phyloP scores from a whole-genome alignment of 2,329 filamentous ascomycete species.

The Fusarium sp. region DNA sequence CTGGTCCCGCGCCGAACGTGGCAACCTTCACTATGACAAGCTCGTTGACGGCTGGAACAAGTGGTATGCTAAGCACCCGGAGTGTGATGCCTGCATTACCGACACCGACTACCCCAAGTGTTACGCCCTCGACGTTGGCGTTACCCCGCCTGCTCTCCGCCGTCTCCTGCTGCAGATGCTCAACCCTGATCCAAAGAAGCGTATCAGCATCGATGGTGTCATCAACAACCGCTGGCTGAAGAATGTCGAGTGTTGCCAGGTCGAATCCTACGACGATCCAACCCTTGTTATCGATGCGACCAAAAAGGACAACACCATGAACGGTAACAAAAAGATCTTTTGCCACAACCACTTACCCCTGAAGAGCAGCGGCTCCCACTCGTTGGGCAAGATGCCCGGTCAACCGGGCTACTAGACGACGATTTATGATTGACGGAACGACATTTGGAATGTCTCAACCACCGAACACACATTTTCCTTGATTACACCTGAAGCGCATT shows the following conservation, averaged over 20 bases:
- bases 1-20: constrained; percentile 78
- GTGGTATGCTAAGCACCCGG: constrained; percentile 71
- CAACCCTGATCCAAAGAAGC: constrained; percentile 80
- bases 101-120: constrained; percentile 78
- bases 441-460: constrained; percentile 27
- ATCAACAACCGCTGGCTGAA: constrained; percentile 80
- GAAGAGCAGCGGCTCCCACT: constrained; percentile 62
- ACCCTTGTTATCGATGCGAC: constrained; percentile 73
- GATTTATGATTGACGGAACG: constrained; percentile 39
- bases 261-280: constrained; percentile 78
- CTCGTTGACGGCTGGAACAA: constrained; percentile 78
- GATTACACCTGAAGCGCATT: constrained; percentile 7
- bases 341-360: constrained; percentile 72
- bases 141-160: constrained; percentile 78
- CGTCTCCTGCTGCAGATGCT: constrained; percentile 85
- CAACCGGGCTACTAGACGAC: constrained; percentile 65
- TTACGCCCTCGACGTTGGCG: constrained; percentile 72
- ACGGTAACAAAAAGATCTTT: constrained; percentile 66
- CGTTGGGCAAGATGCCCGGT: constrained; percentile 70
- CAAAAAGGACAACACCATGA: constrained; percentile 65
- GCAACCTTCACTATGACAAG: constrained; percentile 72
- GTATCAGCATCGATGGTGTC: constrained; percentile 78
- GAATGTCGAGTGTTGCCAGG: constrained; percentile 83
- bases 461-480: constrained; percentile 19
- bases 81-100: constrained; percentile 57